phyloP scores from a whole-genome alignment of 352 stramenopile genomes.

The Pythium rishiriense region DNA sequence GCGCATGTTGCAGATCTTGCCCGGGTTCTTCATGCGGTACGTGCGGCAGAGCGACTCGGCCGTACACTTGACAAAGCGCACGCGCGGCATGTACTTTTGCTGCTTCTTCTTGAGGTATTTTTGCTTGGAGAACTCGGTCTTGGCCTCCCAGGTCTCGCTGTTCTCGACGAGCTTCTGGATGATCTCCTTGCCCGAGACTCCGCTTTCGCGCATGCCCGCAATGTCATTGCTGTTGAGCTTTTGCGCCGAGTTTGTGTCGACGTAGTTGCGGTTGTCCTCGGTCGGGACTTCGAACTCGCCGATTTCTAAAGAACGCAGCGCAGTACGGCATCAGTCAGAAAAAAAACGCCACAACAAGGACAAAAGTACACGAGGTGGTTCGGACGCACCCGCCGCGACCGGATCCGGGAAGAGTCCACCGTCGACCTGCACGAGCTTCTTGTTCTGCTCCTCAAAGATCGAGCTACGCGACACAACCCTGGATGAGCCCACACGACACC shows the following conservation, averaged over 20 bases:
- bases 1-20: constrained; percentile 90
- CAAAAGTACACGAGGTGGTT: neutral
- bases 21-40: constrained; percentile 88
- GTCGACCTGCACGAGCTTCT: constrained; percentile 66
- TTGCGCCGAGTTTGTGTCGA: constrained; percentile 85
- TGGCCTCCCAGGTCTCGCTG: constrained; percentile 93
- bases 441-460: constrained; percentile 87
- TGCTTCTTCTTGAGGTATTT: constrained; percentile 98
- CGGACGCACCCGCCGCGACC: constrained; percentile 57
- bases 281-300: constrained; percentile 74
- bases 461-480: constrained; percentile 34
- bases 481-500: too few relatives aligned
- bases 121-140: constrained; percentile 96
- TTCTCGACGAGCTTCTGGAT: constrained; percentile 94
- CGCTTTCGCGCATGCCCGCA: constrained; percentile 62
- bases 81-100: constrained; percentile 90
- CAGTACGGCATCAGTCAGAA: neutral
- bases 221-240: constrained; percentile 75
- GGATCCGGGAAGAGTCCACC: constrained; percentile 82
- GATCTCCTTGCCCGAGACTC: constrained; percentile 80
- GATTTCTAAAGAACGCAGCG: constrained; percentile 43
- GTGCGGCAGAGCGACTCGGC: constrained; percentile 88
- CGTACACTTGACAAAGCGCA: constrained; percentile 86
- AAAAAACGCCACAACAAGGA: neutral
- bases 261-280: constrained; percentile 82